These are phyloP conservation scores for Sequoiadendron giganteum DNA, from an alignment of 75 land plant species.

Conservation along the genomic window DNA sequence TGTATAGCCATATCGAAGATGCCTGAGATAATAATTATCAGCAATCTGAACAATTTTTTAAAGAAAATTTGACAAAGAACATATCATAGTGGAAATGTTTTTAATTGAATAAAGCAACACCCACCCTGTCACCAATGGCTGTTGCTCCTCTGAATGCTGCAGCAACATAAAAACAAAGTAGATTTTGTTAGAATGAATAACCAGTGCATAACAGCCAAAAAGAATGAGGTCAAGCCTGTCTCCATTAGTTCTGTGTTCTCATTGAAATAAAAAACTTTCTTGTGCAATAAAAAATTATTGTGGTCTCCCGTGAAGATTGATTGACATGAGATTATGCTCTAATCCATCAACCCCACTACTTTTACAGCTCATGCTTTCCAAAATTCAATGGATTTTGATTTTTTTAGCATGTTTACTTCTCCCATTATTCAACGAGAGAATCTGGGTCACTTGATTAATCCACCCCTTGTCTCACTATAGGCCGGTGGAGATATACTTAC, in stretches of 20 bases:
- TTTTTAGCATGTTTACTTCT: too few relatives aligned
- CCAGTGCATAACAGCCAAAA: neutral
- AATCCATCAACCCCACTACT: neutral
- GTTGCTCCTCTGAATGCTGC: slow-evolving; percentile 55
- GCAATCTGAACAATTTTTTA: slow-evolving; percentile 1
- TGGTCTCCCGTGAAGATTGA: neutral
- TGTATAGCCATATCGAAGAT: slow-evolving; percentile 67
- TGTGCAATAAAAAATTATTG: neutral
- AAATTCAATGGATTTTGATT: too few relatives aligned
- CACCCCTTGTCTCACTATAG: too few relatives aligned
- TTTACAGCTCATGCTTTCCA: neutral
- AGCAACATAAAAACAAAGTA: neutral
- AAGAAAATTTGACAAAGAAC: too few relatives aligned
- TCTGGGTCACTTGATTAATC: too few relatives aligned
- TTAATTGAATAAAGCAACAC: neutral
- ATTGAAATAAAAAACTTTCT: neutral
- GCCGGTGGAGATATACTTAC: too few relatives aligned
- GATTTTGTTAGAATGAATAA: too few relatives aligned
- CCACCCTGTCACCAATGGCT: slow-evolving; percentile 66
- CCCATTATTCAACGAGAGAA: too few relatives aligned
- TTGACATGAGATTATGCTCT: neutral
- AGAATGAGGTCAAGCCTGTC: neutral
- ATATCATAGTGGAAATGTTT: too few relatives aligned
- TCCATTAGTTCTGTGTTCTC: neutral
- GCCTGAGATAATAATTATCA: slow-evolving; percentile 38